These are phyloP conservation scores for Truncatella angustata DNA, from an alignment of 2,329 filamentous ascomycete genomes.

Conservation along the genomic window DNA sequence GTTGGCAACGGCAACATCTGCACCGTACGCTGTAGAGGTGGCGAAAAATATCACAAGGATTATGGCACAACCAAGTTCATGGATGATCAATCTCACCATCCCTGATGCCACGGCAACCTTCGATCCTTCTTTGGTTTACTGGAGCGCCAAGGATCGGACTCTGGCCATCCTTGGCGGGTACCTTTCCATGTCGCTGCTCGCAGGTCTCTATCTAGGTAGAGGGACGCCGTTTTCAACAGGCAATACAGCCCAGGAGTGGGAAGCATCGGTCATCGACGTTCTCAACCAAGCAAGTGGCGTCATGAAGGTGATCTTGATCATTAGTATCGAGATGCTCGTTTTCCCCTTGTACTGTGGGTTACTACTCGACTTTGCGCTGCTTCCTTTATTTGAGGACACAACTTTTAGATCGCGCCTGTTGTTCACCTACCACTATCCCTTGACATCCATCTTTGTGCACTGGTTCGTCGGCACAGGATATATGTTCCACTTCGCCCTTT, in stretches of 20 bases:
- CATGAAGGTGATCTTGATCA: conserved; percentile 96
- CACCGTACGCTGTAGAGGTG: conserved; percentile 21
- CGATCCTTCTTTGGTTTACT: conserved; percentile 62
- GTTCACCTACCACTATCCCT: conserved; percentile 76
- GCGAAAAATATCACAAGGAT: conserved; percentile 31
- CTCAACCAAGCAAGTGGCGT: conserved; percentile 94
- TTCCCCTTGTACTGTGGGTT: conserved; percentile 96
- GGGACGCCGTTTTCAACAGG: conserved; percentile 65
- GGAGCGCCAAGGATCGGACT: conserved; percentile 63
- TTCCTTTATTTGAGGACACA: conserved; percentile 83
- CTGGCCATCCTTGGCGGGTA: conserved; percentile 82
- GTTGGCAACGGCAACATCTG: conserved; percentile 16
- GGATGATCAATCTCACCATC: conserved; percentile 57
- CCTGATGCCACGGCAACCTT: conserved; percentile 36
- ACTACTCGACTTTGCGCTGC: conserved; percentile 80
- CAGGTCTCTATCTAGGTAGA: conserved; percentile 75
- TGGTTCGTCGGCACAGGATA: conserved; percentile 99
- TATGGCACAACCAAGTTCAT: conserved; percentile 48
- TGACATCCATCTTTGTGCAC: conserved; percentile 93
- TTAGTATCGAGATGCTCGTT: conserved; percentile 97
- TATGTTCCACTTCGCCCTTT: conserved; percentile 99
- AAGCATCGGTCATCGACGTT: conserved; percentile 76
- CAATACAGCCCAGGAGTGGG: conserved; percentile 59
- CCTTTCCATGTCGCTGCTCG: conserved; percentile 68
- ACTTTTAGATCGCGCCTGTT: conserved; percentile 73